These are phyloP conservation scores for Babjeviella inositovora DNA, from an alignment of 805 yeast species.

Conservation along the genomic window DNA sequence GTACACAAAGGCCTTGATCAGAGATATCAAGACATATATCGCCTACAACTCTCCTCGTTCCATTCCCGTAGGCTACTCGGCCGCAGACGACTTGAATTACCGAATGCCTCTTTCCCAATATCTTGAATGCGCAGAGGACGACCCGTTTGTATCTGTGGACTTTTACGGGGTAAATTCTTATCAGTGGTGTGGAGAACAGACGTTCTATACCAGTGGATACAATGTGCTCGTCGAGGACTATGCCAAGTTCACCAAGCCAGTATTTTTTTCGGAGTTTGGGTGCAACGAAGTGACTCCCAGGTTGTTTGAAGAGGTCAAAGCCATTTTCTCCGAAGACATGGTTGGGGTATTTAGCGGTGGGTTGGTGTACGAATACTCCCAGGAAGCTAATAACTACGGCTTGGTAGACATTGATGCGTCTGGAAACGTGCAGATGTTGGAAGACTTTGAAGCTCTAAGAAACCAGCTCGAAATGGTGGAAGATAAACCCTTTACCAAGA, in stretches of 20 bases:
- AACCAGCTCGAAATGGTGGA: constrained; percentile 20
- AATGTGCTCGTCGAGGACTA: constrained; percentile 58
- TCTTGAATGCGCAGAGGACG: constrained; percentile 55
- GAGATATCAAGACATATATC: constrained; percentile 71
- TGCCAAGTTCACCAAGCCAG: constrained; percentile 50
- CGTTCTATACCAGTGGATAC: constrained; percentile 68
- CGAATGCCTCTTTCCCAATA: constrained; percentile 67
- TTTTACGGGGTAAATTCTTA: constrained; percentile 72
- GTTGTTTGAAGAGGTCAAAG: constrained; percentile 55
- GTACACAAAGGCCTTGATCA: constrained; percentile 60
- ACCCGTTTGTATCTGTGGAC: constrained; percentile 50
- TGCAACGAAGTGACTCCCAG: constrained; percentile 77
- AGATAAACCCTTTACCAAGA: constrained; percentile 8
- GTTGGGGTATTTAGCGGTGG: constrained; percentile 72
- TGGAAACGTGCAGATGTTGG: constrained; percentile 23
- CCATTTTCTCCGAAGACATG: constrained; percentile 63
- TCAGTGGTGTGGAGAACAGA: constrained; percentile 83
- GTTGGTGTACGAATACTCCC: constrained; percentile 64
- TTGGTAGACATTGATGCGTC: constrained; percentile 31
- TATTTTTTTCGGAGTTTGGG: constrained; percentile 83
- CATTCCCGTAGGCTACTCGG: constrained; percentile 90
- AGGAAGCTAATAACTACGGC: constrained; percentile 71
- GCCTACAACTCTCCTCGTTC: constrained; percentile 36
- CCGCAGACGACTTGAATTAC: constrained; percentile 80
- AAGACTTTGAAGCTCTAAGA: constrained; percentile 25